These are phyloP conservation scores for Aspergillus latus DNA, from an alignment of 2,329 filamentous ascomycete species.

Conservation along the genomic window DNA sequence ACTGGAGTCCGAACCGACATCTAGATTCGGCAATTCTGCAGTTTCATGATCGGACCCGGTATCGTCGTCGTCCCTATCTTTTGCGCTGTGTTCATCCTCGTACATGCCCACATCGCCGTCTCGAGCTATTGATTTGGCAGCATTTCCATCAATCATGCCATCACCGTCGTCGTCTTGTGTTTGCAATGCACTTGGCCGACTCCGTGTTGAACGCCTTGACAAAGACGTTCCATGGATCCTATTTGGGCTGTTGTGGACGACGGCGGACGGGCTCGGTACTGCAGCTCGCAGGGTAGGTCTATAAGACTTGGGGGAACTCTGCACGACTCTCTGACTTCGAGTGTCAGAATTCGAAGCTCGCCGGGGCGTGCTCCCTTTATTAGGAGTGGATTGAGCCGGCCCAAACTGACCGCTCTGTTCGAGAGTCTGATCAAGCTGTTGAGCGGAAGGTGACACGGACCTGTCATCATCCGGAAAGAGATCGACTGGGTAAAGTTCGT, in stretches of 20 bases:
- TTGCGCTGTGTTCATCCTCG: not conserved
- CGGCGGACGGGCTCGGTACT: not conserved
- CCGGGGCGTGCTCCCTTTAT: not conserved
- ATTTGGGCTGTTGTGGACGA: not conserved
- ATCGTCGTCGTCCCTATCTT: not conserved
- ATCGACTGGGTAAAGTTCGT: not conserved
- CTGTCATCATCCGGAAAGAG: constrained; percentile 12
- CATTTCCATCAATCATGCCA: not conserved
- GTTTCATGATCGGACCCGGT: not conserved
- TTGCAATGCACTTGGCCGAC: not conserved
- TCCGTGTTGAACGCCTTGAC: not conserved
- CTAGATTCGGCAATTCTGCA: not conserved
- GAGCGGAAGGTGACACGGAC: not conserved
- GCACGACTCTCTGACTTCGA: not conserved
- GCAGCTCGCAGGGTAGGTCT: not conserved
- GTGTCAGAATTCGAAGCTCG: not conserved
- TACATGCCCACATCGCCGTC: not conserved
- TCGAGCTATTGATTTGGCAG: not conserved
- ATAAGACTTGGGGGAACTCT: not conserved
- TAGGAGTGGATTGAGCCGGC: not conserved
- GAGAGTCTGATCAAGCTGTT: not conserved
- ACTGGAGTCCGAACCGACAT: not conserved
- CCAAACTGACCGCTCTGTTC: not conserved
- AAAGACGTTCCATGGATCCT: not conserved
- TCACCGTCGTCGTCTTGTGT: not conserved